A percentile compares a stretch with the other conserved stretches of the same genome.
These are phyloP conservation scores for Arthrinium puccinioides DNA, from an alignment of 2,329 filamentous ascomycete genomes.

Conservation along the genomic window DNA sequence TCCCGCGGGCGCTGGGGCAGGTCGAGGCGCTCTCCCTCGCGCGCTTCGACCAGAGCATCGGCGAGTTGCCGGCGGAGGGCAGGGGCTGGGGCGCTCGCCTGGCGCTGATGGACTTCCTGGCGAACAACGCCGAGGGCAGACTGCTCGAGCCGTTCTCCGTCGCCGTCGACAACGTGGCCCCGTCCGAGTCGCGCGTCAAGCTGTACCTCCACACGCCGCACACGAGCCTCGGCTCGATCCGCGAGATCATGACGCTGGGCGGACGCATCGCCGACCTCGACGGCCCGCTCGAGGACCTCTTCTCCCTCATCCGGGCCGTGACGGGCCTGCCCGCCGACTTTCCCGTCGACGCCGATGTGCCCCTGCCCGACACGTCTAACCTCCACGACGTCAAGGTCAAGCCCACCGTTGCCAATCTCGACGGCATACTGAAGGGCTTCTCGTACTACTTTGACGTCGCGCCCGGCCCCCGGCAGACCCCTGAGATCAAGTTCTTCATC, in stretches of 20 bases:
- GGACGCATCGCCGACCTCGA: constrained; percentile 4
- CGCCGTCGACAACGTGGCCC: constrained; percentile 5
- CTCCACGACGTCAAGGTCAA: neutral
- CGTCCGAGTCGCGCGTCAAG: constrained; percentile 6
- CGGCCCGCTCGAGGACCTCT: constrained; percentile 3
- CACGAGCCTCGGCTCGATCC: constrained; percentile 8
- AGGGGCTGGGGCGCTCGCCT: too few relatives aligned
- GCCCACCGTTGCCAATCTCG: neutral
- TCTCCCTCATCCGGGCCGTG: constrained; percentile 5
- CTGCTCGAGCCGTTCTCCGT: constrained; percentile 6
- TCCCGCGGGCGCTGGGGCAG: constrained; percentile 1
- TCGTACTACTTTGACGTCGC: constrained; percentile 9
- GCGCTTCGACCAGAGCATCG: neutral
- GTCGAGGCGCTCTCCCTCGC: neutral
- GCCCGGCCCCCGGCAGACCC: constrained; percentile 4
- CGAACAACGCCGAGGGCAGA: constrained; percentile 3
- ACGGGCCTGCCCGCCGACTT: constrained; percentile 5
- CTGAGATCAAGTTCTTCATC: constrained; percentile 5
- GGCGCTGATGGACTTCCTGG: too few relatives aligned
- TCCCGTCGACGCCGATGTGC: constrained; percentile 5
- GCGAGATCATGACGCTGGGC: constrained; percentile 9
- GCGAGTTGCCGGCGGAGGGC: too few relatives aligned
- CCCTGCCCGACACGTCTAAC: neutral
- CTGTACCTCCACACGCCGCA: constrained; percentile 8
- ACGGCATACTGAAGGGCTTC: constrained; percentile 2